Conservation (phyloP, 164 flowering plant genomes). For the Aristolochia californica region DNA sequence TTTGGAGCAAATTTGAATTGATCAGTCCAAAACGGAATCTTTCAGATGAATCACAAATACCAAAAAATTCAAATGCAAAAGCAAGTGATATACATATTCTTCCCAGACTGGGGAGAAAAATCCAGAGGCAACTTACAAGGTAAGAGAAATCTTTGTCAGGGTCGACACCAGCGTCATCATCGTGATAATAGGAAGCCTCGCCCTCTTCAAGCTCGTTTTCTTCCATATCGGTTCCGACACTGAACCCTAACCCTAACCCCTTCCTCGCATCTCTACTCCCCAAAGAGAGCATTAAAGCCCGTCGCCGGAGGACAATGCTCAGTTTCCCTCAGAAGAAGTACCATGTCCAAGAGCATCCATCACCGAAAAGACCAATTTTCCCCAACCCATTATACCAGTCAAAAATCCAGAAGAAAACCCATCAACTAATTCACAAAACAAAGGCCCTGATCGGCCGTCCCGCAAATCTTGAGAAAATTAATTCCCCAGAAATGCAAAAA, state of each 20-base stretch:
- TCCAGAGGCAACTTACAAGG: constrained; percentile 46
- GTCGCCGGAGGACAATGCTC: constrained; percentile 11
- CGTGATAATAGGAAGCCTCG: constrained; percentile 61
- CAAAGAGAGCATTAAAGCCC: constrained; percentile 49
- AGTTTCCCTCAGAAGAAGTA: constrained; percentile 5
- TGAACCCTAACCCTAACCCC: constrained; percentile 50
- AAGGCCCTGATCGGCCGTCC: constrained; percentile 16
- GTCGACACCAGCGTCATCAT: constrained; percentile 31
- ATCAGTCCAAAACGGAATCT: not conserved
- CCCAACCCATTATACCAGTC: constrained; percentile 17
- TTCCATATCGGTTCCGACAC: constrained; percentile 42
- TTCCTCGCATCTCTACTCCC: constrained; percentile 60
- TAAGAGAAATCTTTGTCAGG: constrained; percentile 57
- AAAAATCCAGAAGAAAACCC: constrained; percentile 15
- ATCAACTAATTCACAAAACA: constrained; percentile 10
- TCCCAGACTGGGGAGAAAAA: not conserved
- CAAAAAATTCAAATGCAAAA: not conserved
- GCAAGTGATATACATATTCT: not conserved
- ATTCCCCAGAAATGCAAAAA: constrained; percentile 2
- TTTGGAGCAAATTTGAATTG: not conserved
- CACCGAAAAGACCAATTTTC: constrained; percentile 9
- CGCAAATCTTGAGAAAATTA: constrained; percentile 12
- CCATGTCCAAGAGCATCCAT: constrained; percentile 8
- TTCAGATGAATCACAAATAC: not conserved
- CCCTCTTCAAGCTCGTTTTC: constrained; percentile 96